A percentile compares a stretch with the other conserved stretches of the same genome.
These are phyloP conservation scores for Russula emetica DNA, from an alignment of 768 basidiomycete genomes.

Conservation along the genomic window DNA sequence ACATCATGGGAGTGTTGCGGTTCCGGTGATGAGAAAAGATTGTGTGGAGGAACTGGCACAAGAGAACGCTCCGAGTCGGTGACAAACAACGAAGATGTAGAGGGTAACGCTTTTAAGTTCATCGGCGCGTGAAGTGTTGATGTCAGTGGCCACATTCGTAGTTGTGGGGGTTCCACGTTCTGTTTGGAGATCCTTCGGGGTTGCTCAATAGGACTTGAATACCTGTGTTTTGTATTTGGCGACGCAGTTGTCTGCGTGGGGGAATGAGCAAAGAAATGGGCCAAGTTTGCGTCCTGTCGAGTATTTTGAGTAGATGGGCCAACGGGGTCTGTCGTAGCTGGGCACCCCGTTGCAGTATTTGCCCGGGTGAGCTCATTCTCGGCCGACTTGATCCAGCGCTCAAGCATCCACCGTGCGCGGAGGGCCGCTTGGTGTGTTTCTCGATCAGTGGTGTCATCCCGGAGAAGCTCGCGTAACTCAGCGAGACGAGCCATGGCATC, in stretches of 20 bases:
- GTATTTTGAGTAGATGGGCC: neutral
- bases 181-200: constrained; percentile 19
- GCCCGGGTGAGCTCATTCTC: constrained; percentile 12
- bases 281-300: constrained; percentile 23
- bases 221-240: neutral
- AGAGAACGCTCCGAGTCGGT: neutral
- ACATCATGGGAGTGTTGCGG: neutral
- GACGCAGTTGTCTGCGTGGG: constrained; percentile 16
- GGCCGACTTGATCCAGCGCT: constrained; percentile 21
- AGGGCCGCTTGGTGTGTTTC: constrained; percentile 11
- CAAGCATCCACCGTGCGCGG: constrained; percentile 25
- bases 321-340: neutral
- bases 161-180: constrained; percentile 14
- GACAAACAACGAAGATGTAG: neutral
- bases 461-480: constrained; percentile 21
- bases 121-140: constrained; percentile 13
- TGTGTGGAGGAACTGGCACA: neutral
- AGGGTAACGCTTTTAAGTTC: constrained; percentile 3
- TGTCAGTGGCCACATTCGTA: constrained; percentile 20
- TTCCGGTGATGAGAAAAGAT: neutral
- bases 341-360: neutral
- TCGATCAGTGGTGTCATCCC: constrained; percentile 15
- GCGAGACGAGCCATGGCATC: constrained; percentile 18
- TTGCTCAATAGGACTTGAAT: neutral
- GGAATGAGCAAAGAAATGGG: constrained; percentile 26